Percentiles rank a stretch among this genome's conserved stretches.
Conservation (phyloP, 1,284 basidiomycete species). For the Apiotrichum domesticum region DNA sequence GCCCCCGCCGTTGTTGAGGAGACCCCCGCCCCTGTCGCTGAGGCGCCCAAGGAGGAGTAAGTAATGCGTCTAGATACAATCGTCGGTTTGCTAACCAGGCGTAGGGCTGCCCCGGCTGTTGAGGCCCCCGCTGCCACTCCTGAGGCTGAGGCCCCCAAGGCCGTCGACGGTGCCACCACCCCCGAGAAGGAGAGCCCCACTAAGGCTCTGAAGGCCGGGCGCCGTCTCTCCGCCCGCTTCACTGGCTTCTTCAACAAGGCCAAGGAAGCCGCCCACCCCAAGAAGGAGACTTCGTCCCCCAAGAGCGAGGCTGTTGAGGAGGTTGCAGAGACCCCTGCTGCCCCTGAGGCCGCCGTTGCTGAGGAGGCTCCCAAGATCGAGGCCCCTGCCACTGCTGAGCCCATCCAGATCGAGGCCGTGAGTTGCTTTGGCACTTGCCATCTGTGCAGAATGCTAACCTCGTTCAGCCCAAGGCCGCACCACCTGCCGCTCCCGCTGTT, state of each 20-base stretch:
- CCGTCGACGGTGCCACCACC: slow-evolving; percentile 3
- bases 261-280: slow-evolving; percentile 21
- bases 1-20: slow-evolving; percentile 13
- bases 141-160: slow-evolving; percentile 6
- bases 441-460: slow-evolving; percentile 5
- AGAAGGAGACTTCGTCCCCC: slow-evolving; percentile 21
- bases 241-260: slow-evolving; percentile 36
- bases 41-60: slow-evolving; percentile 32
- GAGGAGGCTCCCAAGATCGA: slow-evolving; percentile 40
- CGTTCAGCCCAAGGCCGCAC: slow-evolving; percentile 23
- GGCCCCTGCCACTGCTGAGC: slow-evolving; percentile 33
- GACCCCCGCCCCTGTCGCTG: slow-evolving; percentile 15
- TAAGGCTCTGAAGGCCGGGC: slow-evolving; percentile 36
- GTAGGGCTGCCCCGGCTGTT: slow-evolving; percentile 13
- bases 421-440: slow-evolving; percentile 9
- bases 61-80: slow-evolving; percentile 1
- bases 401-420: slow-evolving; percentile 40
- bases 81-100: neutral
- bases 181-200: slow-evolving; percentile 8
- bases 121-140: slow-evolving; percentile 2
- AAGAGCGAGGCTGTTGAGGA: slow-evolving; percentile 7
- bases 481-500: slow-evolving; percentile 31
- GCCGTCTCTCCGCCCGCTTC: slow-evolving; percentile 42
- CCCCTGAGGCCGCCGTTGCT: slow-evolving; percentile 15
- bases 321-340: slow-evolving; percentile 7